Conservation (phyloP, 140 eudicot genomes). For the Bidens hawaiensis region DNA sequence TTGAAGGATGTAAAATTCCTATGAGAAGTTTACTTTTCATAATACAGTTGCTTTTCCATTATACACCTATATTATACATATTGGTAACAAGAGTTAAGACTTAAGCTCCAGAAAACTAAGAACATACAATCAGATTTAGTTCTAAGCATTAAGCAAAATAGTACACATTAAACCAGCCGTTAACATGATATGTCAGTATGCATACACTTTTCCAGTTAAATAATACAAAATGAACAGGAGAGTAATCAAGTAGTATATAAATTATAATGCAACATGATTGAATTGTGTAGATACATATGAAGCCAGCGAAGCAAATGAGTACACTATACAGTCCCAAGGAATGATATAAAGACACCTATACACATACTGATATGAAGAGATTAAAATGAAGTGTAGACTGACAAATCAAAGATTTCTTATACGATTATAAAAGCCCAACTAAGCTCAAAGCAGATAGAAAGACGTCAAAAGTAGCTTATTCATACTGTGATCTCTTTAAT, state of each 20-base stretch:
- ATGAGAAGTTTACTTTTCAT: not conserved
- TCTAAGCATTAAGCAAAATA: not conserved
- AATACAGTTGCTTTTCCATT: not conserved
- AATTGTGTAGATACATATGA: not conserved
- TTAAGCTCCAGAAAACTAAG: not conserved
- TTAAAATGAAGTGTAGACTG: not conserved
- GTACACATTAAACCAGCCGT: not conserved
- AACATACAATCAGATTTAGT: not conserved
- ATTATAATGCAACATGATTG: not conserved
- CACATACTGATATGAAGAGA: not conserved
- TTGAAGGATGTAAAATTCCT: not conserved
- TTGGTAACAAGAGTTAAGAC: not conserved
- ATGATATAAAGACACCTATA: not conserved
- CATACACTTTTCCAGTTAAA: not conserved
- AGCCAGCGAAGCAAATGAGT: not conserved
- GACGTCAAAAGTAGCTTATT: not conserved
- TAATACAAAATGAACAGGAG: not conserved
- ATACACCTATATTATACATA: not conserved
- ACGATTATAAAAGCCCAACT: not conserved
- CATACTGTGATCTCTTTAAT: not conserved
- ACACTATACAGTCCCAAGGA: not conserved
- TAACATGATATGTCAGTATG: not conserved
- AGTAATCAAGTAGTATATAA: not conserved
- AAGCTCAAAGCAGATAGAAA: not conserved
- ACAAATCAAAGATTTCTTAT: not conserved